These are phyloP conservation scores for Isoetes taiwanensis DNA, from an alignment of 75 land plant species.

Conservation along the genomic window DNA sequence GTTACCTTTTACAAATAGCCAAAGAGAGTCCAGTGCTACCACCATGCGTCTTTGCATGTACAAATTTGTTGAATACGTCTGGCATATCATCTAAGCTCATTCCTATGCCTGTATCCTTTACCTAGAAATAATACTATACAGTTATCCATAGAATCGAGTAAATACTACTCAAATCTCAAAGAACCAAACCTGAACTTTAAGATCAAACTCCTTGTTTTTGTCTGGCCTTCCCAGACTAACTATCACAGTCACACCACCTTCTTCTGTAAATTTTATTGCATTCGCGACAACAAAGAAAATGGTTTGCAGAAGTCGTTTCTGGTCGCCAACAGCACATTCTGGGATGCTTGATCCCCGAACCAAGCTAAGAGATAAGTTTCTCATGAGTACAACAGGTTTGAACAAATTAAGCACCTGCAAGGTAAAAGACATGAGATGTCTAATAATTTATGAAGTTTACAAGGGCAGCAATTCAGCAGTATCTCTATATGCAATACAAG, in stretches of 20 bases:
- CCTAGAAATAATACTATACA: neutral
- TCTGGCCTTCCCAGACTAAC: neutral
- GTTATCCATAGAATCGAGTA: neutral
- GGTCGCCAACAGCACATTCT: neutral
- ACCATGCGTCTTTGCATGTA: neutral
- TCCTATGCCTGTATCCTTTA: slow-evolving; percentile 5
- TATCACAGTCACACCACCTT: neutral
- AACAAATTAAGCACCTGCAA: no score
- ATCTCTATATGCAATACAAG: no score
- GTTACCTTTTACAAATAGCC: neutral
- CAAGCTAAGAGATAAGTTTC: no score
- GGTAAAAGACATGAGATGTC: no score
- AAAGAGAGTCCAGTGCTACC: slow-evolving; percentile 2
- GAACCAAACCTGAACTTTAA: neutral
- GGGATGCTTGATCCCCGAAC: no score
- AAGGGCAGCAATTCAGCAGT: slow-evolving; percentile 32
- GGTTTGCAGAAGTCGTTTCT: slow-evolving; percentile 7
- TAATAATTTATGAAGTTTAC: no score
- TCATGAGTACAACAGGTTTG: no score
- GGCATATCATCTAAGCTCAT: neutral
- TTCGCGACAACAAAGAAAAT: neutral
- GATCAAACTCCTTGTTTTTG: neutral
- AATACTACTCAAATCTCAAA: slow-evolving; percentile 7
- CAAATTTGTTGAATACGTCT: neutral
- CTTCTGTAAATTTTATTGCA: slow-evolving; percentile 1